Evolutionary conservation across 495 filamentous ascomycete genomes (phyloP).

Genomic region (Aspergillus funiculosus): DNA sequence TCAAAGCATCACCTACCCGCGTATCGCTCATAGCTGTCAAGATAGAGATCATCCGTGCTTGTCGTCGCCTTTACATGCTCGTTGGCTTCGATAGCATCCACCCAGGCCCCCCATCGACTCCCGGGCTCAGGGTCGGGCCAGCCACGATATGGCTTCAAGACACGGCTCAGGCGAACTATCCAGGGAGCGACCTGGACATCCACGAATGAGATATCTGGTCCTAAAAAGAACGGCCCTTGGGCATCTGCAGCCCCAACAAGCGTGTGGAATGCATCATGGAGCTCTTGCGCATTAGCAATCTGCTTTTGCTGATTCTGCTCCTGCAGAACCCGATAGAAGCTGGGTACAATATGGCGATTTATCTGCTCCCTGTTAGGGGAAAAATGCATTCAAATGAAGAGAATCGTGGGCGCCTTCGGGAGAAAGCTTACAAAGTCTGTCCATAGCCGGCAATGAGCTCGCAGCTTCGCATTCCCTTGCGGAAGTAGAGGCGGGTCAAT

Average conservation of each 20-base stretch:
- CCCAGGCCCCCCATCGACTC: constrained; percentile 69
- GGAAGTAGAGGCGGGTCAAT: constrained; percentile 59
- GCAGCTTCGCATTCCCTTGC: constrained; percentile 55
- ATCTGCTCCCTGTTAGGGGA: constrained; percentile 52
- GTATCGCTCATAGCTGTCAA: constrained; percentile 66
- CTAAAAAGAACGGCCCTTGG: constrained; percentile 78
- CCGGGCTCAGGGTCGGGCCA: constrained; percentile 70
- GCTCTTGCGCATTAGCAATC: constrained; percentile 53
- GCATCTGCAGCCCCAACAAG: constrained; percentile 66
- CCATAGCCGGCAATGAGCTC: constrained; percentile 81
- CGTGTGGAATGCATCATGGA: constrained; percentile 63
- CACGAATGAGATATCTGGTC: constrained; percentile 64
- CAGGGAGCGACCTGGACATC: constrained; percentile 89
- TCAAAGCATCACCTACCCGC: constrained; percentile 41
- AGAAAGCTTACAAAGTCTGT: constrained; percentile 65
- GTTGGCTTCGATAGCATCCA: constrained; percentile 73
- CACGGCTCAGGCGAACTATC: constrained; percentile 66
- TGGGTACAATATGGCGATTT: constrained; percentile 75
- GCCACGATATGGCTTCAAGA: constrained; percentile 72
- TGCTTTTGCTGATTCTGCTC: constrained; percentile 63
- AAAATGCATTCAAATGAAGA: background rate
- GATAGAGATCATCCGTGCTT: constrained; percentile 65
- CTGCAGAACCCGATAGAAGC: constrained; percentile 74
- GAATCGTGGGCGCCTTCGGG: background rate
- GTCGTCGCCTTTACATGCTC: constrained; percentile 71